Evolutionary conservation across 352 stramenopile genomes (phyloP), one percentile per base, ranked within the genome.

Genomic region (Globisporangium cylindrosporum): DNA sequence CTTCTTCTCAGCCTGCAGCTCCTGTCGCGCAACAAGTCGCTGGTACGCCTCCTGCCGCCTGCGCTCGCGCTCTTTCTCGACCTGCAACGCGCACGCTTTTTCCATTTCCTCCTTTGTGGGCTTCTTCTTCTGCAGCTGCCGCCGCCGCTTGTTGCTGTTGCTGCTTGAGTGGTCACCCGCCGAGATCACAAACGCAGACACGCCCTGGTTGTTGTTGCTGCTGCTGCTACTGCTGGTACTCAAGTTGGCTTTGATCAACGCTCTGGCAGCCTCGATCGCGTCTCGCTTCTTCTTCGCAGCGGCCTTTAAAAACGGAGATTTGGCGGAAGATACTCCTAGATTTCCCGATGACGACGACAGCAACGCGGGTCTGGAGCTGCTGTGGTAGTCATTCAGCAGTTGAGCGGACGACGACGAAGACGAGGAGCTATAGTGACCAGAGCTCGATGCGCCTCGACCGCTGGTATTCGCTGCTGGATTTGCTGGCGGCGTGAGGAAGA

Each of bases 41-140:
- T 89, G 77, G 62, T 87, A 87, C 6, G 85, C 85, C 29, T 80
- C 77, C 61, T 86, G 75, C 29, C 80, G 71, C 25, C 82, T 69
- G 32, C 68, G 65, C 34, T 92, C 78, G 14, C 80, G 79, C 64
- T 92, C 81, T 25, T 67, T 71, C 53, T 88, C 79, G 5, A 86
- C 18, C 36, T 73, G 66, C 48, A 61, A 48, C 1, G 49, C 63
- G 3, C 61, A 65, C 20, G 68, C 56, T 14, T 64, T 53, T n/a
- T 76, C 69, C 22, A 71, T 59, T 56, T 86, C 73, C 53, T 82
- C 70, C 0, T 67, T 49, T 3, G 61, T 81, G 29, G 64, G 63
- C 24, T 81, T 85, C 43, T 67, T 76, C 36, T 68, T 73, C 62
- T 48, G 41, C 32, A 14, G 25, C 25, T 55, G 27, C 18, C 55